phyloP scores from a whole-genome alignment of 345 rosid species.

The Camelina neglecta region DNA sequence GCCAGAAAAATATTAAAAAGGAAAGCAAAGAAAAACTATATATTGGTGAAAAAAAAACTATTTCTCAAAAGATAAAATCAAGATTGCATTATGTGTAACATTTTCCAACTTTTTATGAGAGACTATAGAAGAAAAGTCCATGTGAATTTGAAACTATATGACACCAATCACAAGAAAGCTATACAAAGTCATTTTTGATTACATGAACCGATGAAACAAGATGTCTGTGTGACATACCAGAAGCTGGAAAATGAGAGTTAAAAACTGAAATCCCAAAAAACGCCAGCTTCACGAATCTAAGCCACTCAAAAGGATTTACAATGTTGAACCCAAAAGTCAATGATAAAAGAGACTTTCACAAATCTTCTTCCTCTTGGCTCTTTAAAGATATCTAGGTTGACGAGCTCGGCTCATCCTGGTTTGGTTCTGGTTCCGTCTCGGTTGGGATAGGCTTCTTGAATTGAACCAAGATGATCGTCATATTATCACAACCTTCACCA shows the following conservation, averaged over 20 bases:
- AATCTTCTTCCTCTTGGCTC: constrained; percentile 17
- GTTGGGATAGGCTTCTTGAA: constrained; percentile 56
- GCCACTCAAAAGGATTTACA: constrained; percentile 40
- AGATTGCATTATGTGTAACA: too few relatives aligned
- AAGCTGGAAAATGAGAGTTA: background rate
- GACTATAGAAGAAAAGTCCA: background rate
- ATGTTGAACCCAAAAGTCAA: constrained; percentile 19
- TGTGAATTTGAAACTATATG: background rate
- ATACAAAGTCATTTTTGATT: constrained; percentile 33
- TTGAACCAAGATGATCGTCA: constrained; percentile 93
- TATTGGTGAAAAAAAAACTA: too few relatives aligned
- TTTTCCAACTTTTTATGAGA: too few relatives aligned
- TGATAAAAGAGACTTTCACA: constrained; percentile 20
- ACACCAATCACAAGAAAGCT: constrained; percentile 26
- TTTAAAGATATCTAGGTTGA: constrained; percentile 36
- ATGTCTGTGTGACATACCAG: constrained; percentile 7
- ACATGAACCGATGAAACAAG: background rate
- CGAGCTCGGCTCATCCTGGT: constrained; percentile 44
- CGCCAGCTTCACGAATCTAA: constrained; percentile 30
- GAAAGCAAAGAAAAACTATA: too few relatives aligned
- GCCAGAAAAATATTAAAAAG: too few relatives aligned
- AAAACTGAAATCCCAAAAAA: constrained; percentile 30
- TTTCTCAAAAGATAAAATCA: too few relatives aligned
- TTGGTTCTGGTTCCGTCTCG: constrained; percentile 24
- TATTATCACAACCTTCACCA: constrained; percentile 98